Evolutionary conservation across 2,329 filamentous ascomycete genomes (phyloP), one percentile per base, ranked within the genome.

Genomic region (Penicillium sp.): DNA sequence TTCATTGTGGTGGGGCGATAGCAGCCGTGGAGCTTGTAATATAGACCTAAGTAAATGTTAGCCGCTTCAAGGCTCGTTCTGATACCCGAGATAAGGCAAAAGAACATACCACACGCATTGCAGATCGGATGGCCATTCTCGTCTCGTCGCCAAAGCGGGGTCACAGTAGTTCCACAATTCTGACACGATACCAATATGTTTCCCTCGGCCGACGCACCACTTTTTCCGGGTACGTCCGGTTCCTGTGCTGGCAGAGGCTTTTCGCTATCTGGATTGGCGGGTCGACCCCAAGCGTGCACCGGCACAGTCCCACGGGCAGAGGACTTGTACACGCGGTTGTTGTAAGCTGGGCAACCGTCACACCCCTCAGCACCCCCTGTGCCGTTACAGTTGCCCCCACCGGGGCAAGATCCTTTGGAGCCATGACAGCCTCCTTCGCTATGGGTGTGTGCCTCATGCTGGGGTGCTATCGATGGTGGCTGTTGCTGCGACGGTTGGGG

Each of bases 1-100:
- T 97, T 98, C 93, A 98, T 97, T n/a, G 88, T 88, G 4, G 93
- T 88, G 0, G 93, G 93, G 38, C 93, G 81, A 69, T 96, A 91
- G 28, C 89, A 83, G 47, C 90, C 90, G 66, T 98, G 93, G 3
- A 98, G 81, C 69, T 97, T 97, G 73, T 94, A 89, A 68, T 98
- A 98, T 3, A 98, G 75, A 4, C 91, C 89, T 95, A 26, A 13
- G 12, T 22, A 9, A 13, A 12, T 29, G 29, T n/a, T n/a, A n/a
- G n/a, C n/a, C n/a, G n/a, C n/a, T n/a, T n/a, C n/a, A n/a, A n/a
- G n/a, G n/a, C n/a, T n/a, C n/a, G n/a, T n/a, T n/a, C n/a, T n/a
- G n/a, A n/a, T n/a, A n/a, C n/a, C n/a, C n/a, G n/a, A n/a, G n/a
- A n/a, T n/a, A n/a, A n/a, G n/a, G n/a, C n/a, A 7, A n/a, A 43